These are phyloP conservation scores for Pulveroboletus sp. DNA, from an alignment of 768 basidiomycete genomes.

Conservation along the genomic window DNA sequence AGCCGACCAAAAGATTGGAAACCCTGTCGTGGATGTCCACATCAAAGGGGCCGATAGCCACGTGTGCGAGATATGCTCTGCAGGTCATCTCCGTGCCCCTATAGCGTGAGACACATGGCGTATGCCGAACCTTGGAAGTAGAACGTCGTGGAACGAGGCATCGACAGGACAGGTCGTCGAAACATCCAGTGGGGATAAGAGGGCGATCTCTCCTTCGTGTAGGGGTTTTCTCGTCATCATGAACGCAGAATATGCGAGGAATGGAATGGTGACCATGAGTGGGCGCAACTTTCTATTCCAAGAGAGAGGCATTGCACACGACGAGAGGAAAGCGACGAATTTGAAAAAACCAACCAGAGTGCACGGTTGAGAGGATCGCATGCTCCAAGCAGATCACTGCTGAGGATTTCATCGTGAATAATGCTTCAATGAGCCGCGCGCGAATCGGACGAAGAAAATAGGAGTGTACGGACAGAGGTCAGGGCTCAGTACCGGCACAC, in stretches of 20 bases:
- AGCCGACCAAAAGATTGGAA: not conserved
- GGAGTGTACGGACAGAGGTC: conserved; percentile 9
- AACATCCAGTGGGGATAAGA: conserved; percentile 18
- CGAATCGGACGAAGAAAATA: conserved; percentile 18
- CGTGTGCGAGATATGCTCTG: conserved; percentile 4
- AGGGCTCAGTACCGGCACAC: conserved; percentile 2
- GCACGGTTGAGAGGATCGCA: no score
- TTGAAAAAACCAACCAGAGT: no score
- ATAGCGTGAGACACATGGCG: not conserved
- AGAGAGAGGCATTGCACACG: not conserved
- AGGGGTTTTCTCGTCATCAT: conserved; percentile 8
- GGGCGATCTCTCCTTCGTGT: conserved; percentile 16
- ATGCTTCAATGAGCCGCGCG: not conserved
- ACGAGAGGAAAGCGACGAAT: no score
- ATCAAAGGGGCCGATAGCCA: not conserved
- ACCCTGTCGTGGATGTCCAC: not conserved
- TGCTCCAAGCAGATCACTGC: no score
- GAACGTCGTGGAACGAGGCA: not conserved
- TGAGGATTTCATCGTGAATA: conserved; percentile 2
- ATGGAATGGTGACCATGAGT: not conserved
- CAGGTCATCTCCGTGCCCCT: conserved; percentile 26
- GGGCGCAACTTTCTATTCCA: not conserved
- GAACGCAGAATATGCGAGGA: conserved; percentile 17
- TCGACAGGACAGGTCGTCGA: conserved; percentile 2
- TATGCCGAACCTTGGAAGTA: not conserved